A percentile compares a stretch with the other conserved stretches of the same genome.
Evolutionary conservation across 2,329 filamentous ascomycete species (phyloP).

Genomic region (Emericellopsis cladophorae): DNA sequence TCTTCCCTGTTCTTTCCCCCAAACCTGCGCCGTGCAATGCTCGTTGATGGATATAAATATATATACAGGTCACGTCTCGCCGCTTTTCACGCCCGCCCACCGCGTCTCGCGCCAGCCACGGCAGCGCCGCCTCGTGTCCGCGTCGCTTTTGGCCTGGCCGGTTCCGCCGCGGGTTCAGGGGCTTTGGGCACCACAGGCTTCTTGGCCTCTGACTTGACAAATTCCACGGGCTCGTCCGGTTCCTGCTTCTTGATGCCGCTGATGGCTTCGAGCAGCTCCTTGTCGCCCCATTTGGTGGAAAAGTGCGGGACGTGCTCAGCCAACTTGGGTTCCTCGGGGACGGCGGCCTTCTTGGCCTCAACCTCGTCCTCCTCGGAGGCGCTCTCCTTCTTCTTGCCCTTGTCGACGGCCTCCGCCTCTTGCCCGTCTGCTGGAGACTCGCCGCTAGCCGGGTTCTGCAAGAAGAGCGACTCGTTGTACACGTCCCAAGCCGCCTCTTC

Average conservation of each 20-base stretch:
- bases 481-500: slow-evolving; percentile 61
- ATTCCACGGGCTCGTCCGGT: slow-evolving; percentile 8
- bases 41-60: no score
- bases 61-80: no score
- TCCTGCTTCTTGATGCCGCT: slow-evolving; percentile 27
- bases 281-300: slow-evolving; percentile 27
- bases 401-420: slow-evolving; percentile 1
- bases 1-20: no score
- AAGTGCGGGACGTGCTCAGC: slow-evolving; percentile 24
- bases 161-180: slow-evolving; percentile 10
- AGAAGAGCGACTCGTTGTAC: slow-evolving; percentile 59
- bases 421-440: slow-evolving; percentile 3
- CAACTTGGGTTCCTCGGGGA: slow-evolving; percentile 7
- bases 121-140: slow-evolving; percentile 5
- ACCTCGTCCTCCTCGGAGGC: slow-evolving; percentile 7
- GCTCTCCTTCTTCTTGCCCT: slow-evolving; percentile 3
- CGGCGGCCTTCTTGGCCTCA: no score
- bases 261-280: slow-evolving; percentile 30
- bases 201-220: slow-evolving; percentile 13
- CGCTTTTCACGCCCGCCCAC: background rate
- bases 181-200: background rate
- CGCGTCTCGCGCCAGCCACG: slow-evolving; percentile 1
- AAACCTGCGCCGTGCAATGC: no score
- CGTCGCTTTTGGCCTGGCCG: slow-evolving; percentile 8
- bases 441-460: slow-evolving; percentile 6